Evolutionary conservation across 306 rosid genomes (phyloP).

Genomic region (Vigna reflexopilosa): DNA sequence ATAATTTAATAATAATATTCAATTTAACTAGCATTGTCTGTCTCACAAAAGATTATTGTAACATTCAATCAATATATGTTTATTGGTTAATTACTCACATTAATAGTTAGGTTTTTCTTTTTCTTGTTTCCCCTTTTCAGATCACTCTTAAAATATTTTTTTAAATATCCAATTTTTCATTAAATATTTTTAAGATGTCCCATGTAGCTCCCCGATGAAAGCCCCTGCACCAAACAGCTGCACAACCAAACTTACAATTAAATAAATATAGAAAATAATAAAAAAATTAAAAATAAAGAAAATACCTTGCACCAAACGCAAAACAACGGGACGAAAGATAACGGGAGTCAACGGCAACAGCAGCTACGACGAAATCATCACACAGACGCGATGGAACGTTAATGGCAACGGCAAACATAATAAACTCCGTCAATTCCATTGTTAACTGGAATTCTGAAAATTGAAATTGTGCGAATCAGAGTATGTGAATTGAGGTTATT

Average conservation of each 20-base stretch:
- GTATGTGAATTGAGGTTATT: not conserved
- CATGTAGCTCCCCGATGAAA: not conserved
- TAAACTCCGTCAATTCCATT: slow-evolving; percentile 39
- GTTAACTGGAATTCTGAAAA: slow-evolving; percentile 13
- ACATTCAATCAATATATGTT: too few species aligned
- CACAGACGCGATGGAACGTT: not conserved
- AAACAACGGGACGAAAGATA: slow-evolving; percentile 25
- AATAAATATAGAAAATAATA: not conserved
- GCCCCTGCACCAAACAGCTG: slow-evolving; percentile 27
- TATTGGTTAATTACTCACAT: too few species aligned
- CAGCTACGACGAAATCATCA: slow-evolving; percentile 37
- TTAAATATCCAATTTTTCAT: not conserved
- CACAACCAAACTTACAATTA: slow-evolving; percentile 31
- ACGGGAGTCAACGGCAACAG: slow-evolving; percentile 38
- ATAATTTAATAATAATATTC: too few species aligned
- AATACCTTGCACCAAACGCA: slow-evolving; percentile 55
- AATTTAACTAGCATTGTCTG: too few species aligned
- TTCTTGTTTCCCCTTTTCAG: not conserved
- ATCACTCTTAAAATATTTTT: not conserved
- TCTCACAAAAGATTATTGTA: too few species aligned
- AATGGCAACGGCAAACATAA: slow-evolving; percentile 54
- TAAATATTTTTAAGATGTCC: not conserved
- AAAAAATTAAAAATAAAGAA: not conserved
- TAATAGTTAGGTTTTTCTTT: not conserved
- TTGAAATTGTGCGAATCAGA: not conserved